A percentile compares a stretch with the other conserved stretches of the same genome.
Conservation (phyloP, 345 rosid species). For the Passiflora organensis region DNA sequence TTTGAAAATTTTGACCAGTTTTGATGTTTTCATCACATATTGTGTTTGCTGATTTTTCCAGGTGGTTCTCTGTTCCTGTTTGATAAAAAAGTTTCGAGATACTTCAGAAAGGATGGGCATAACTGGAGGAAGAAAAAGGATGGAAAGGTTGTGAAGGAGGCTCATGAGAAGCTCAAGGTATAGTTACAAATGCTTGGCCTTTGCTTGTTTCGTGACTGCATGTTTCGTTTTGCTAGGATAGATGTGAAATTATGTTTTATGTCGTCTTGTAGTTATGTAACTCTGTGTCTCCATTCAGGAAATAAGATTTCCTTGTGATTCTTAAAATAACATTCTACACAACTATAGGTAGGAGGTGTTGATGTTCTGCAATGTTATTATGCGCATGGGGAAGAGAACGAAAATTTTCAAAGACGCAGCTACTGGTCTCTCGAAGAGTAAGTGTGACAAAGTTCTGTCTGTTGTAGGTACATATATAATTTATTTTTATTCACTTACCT, state of each 20-base stretch:
- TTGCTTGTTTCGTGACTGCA: background rate
- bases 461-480: background rate
- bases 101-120: slow-evolving; percentile 29
- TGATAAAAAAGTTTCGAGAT: slow-evolving; percentile 28
- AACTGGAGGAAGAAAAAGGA: slow-evolving; percentile 31
- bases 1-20: background rate
- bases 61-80: slow-evolving; percentile 93
- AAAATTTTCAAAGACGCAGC: slow-evolving; percentile 89
- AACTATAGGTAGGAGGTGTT: slow-evolving; percentile 80
- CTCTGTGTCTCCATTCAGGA: no score
- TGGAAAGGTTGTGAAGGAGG: slow-evolving; percentile 68
- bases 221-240: background rate
- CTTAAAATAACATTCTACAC: slow-evolving; percentile 35
- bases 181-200: background rate
- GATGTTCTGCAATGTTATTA: slow-evolving; percentile 94
- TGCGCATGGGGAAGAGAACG: slow-evolving; percentile 94
- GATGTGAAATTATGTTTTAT: background rate
- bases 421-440: slow-evolving; percentile 96
- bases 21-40: background rate
- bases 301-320: no score
- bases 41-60: slow-evolving; percentile 11
- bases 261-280: no score
- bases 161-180: slow-evolving; percentile 87
- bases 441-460: slow-evolving; percentile 19
- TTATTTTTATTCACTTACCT: background rate